Evolutionary conservation across 1,284 basidiomycete genomes (phyloP), one percentile per base, ranked within the genome.

Genomic region (Puccinia brachypodii): DNA sequence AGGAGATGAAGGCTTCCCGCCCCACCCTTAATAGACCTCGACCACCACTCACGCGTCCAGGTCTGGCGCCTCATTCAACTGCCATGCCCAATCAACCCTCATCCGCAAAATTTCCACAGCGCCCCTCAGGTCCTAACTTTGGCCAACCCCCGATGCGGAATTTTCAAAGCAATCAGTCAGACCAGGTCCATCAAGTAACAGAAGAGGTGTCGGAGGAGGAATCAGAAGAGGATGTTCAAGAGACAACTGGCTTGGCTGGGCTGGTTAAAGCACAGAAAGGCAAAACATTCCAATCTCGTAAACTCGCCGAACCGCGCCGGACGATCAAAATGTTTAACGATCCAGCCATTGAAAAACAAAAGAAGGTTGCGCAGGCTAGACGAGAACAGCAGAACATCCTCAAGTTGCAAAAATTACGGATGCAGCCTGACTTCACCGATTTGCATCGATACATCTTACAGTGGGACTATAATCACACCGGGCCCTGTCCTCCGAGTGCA

Each of bases 401-500:
- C 84, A 84, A 44, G 83, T 83, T 71, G 4, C 90, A 89, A 62
- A 90, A 91, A 38, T 87, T 92, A 83, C 91, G 95, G 14, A 89
- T 95, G 84, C 92, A 91, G 84, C 95, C 95, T 0, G 92, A 98
- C 85, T 89, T 96, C 42, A 91, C 91, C 16, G 89, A 89, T 16
- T 90, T 99, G 28, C 93, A 96, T 86, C 90, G 91, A 56, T 89
- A 89, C n/a, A 89, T 99, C 53, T 87, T 99, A 0, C 91, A 92
- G 0, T 99, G 96, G 96, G 89, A 93, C 86, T 94, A 95, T 83
- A 89, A 92, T 74, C 90, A 93, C 83, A 87, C 87, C 0, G 92
- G 91, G 13, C 87, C 90, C 9, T 87, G 89, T 13, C 86, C 87
- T 1, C 87, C 87, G 11, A 85, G 86, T 68, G 92, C 91, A 42